Evolutionary conservation across 441 rosid species (phyloP).

Genomic region (Iberis amara): DNA sequence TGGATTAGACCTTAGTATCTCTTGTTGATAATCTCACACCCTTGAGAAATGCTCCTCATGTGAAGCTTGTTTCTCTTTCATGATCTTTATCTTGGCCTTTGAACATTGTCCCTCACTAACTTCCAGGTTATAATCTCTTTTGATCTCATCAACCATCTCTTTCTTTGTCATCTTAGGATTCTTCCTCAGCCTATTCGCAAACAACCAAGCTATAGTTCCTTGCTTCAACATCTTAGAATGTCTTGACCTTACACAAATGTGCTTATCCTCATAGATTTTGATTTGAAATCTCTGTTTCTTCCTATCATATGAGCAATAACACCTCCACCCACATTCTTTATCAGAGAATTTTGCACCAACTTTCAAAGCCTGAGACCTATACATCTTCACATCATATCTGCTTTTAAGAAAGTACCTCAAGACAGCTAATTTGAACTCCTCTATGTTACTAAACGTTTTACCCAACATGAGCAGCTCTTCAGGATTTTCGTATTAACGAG

Average conservation of each 20-base stretch:
- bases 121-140: background rate
- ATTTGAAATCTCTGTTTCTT: too few species aligned
- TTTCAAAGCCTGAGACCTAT: too few species aligned
- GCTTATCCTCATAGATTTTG: too few species aligned
- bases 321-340: too few species aligned
- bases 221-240: background rate
- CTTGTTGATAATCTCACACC: background rate
- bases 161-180: background rate
- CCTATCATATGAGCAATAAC: too few species aligned
- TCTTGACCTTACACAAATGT: background rate
- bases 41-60: background rate
- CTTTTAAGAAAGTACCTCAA: too few species aligned
- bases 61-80: background rate
- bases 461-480: too few species aligned
- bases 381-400: too few species aligned
- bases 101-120: background rate
- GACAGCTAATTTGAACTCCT: too few species aligned
- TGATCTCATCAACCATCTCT: background rate
- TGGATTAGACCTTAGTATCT: background rate
- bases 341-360: too few species aligned
- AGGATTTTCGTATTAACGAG: too few species aligned
- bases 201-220: background rate
- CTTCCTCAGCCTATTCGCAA: background rate
- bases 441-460: too few species aligned
- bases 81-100: background rate